These are phyloP conservation scores for Aspergillus alliaceus DNA, from an alignment of 2,329 filamentous ascomycete genomes.

Conservation along the genomic window DNA sequence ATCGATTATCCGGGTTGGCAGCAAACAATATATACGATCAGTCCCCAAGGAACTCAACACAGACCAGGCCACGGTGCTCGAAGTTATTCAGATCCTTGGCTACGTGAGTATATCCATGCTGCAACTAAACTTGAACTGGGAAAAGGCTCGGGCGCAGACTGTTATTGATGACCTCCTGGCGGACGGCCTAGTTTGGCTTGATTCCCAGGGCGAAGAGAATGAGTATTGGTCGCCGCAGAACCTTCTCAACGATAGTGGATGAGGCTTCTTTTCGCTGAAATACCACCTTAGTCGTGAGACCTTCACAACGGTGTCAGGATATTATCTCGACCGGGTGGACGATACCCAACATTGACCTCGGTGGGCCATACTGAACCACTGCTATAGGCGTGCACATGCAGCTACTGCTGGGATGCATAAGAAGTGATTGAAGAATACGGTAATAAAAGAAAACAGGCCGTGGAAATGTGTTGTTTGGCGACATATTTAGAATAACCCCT, in stretches of 20 bases:
- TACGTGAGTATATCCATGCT: slow-evolving; percentile 90
- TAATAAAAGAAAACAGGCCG: not conserved
- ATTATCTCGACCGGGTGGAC: not conserved
- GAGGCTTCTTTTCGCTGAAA: slow-evolving; percentile 15
- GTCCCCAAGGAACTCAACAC: slow-evolving; percentile 93
- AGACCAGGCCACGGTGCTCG: slow-evolving; percentile 88
- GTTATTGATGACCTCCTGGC: slow-evolving; percentile 86
- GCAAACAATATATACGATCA: slow-evolving; percentile 82
- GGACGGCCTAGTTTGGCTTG: slow-evolving; percentile 91
- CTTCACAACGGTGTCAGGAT: not conserved
- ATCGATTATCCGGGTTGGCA: slow-evolving; percentile 78
- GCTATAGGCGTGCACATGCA: not conserved
- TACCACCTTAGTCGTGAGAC: not conserved
- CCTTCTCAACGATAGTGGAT: slow-evolving; percentile 43
- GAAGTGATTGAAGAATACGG: not conserved
- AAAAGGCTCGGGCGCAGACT: slow-evolving; percentile 78
- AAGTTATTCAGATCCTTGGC: slow-evolving; percentile 85
- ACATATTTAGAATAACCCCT: no score
- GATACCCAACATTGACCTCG: not conserved
- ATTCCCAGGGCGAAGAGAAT: slow-evolving; percentile 78
- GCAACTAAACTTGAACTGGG: slow-evolving; percentile 82
- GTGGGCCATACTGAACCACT: not conserved
- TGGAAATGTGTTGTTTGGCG: no score
- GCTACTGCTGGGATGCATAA: not conserved
- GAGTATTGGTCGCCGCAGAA: slow-evolving; percentile 77